phyloP scores from a whole-genome alignment of 139 green algal genomes.

The Chlorella sp. region DNA sequence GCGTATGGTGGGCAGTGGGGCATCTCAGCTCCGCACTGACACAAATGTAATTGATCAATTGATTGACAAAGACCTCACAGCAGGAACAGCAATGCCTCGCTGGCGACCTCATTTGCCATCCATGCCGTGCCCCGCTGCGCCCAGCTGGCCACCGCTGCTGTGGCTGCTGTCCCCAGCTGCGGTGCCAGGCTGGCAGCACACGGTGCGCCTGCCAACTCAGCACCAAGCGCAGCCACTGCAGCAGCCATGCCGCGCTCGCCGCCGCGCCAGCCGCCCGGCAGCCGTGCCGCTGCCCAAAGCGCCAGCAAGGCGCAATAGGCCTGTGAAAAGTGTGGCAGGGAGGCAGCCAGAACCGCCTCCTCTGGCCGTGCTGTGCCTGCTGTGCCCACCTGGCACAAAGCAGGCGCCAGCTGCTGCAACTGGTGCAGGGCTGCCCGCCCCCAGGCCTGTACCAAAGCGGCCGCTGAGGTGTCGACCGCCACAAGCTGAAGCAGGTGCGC shows the following conservation, averaged over 20 bases:
- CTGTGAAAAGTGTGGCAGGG: neutral
- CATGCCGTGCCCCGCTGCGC: neutral
- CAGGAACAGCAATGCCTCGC: neutral
- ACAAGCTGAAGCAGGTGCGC: neutral
- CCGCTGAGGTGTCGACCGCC: neutral
- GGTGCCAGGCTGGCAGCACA: neutral
- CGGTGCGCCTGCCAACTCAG: neutral
- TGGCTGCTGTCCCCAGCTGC: neutral
- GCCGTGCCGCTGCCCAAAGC: neutral
- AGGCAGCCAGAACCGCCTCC: neutral
- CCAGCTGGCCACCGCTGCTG: neutral
- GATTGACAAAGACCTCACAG: neutral
- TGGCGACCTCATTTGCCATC: neutral
- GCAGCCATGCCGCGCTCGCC: neutral
- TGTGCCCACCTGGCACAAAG: neutral
- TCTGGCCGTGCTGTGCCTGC: neutral
- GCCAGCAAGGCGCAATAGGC: conserved; percentile 9
- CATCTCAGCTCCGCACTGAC: no score
- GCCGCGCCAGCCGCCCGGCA: neutral
- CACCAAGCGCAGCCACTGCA: neutral
- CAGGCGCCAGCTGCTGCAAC: neutral
- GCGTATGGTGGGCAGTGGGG: no score
- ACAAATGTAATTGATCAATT: no score
- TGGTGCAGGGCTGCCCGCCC: neutral
- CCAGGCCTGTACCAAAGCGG: neutral